A percentile compares a stretch with the other conserved stretches of the same genome.
Conservation (phyloP, 163 green algal species). For the Scenedesmus sp. region DNA sequence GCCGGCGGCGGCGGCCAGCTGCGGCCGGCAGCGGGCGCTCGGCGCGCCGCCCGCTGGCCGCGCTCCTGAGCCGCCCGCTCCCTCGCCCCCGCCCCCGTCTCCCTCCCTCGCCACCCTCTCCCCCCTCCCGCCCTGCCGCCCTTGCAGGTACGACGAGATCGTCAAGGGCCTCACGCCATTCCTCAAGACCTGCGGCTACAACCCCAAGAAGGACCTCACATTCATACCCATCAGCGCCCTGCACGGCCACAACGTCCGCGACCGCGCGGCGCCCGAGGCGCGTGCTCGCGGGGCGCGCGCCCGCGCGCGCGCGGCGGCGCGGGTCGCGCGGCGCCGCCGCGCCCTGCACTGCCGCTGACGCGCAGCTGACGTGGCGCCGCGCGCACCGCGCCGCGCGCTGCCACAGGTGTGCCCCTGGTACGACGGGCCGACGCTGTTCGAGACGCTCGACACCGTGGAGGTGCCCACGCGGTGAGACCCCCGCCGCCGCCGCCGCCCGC, state of each 20-base stretch:
- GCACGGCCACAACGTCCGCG: conserved; percentile 88
- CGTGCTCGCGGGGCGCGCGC: neutral
- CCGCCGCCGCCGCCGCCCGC: too few species aligned
- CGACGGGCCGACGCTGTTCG: conserved; percentile 88
- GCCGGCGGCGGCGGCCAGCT: too few species aligned
- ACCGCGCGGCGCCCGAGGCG: conserved; percentile 16
- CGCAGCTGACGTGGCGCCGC: neutral
- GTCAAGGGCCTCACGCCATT: conserved; percentile 91
- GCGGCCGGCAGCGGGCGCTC: neutral
- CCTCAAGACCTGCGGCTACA: conserved; percentile 95
- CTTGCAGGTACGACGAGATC: conserved; percentile 88
- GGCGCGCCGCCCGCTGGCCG: too few species aligned
- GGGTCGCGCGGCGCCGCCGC: too few species aligned
- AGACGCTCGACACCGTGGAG: conserved; percentile 65
- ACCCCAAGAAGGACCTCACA: conserved; percentile 92
- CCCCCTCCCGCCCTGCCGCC: too few species aligned
- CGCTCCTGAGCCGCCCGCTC: too few species aligned
- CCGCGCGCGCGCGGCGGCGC: neutral
- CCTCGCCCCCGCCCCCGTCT: too few species aligned
- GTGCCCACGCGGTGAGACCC: conserved; percentile 47
- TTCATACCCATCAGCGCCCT: conserved; percentile 96
- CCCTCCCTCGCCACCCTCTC: too few species aligned
- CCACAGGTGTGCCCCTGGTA: conserved; percentile 74
- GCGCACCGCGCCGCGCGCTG: too few species aligned
- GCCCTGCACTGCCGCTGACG: neutral